A percentile compares a stretch with the other conserved stretches of the same genome.
phyloP scores from a whole-genome alignment of 2,329 filamentous ascomycete genomes.

The Trichoderma simmonsii region DNA sequence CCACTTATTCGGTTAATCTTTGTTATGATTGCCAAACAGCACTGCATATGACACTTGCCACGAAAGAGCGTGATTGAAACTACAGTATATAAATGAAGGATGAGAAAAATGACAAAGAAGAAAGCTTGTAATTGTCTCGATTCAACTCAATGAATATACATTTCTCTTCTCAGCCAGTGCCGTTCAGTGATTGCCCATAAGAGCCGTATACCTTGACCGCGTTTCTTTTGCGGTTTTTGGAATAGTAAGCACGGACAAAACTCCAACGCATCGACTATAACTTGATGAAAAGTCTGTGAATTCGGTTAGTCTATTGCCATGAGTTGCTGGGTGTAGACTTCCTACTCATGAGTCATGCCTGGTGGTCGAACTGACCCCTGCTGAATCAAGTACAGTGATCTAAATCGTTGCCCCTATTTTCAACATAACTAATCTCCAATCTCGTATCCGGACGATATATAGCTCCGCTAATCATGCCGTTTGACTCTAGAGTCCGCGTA shows the following conservation, averaged over 20 bases:
- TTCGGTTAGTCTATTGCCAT: no score
- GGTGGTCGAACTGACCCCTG: no score
- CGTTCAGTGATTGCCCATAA: neutral
- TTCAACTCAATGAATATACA: neutral
- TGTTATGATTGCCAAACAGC: no score
- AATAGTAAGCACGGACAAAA: neutral
- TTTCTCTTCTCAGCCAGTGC: neutral
- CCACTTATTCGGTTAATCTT: neutral
- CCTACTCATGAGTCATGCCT: no score
- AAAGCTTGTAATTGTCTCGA: neutral
- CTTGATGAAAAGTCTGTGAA: no score
- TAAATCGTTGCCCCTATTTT: no score
- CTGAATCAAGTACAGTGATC: no score
- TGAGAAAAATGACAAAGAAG: neutral
- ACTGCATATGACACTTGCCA: neutral
- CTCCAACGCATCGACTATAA: neutral
- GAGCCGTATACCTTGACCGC: neutral
- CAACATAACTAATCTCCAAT: neutral
- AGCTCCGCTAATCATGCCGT: neutral
- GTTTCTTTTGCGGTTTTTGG: neutral
- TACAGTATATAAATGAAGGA: neutral
- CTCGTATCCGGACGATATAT: neutral
- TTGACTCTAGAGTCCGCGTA: neutral
- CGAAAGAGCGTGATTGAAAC: neutral
- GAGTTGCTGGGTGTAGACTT: no score